Evolutionary conservation across 2,329 filamentous ascomycete species (phyloP).

Genomic region (Cytospora piceicola): DNA sequence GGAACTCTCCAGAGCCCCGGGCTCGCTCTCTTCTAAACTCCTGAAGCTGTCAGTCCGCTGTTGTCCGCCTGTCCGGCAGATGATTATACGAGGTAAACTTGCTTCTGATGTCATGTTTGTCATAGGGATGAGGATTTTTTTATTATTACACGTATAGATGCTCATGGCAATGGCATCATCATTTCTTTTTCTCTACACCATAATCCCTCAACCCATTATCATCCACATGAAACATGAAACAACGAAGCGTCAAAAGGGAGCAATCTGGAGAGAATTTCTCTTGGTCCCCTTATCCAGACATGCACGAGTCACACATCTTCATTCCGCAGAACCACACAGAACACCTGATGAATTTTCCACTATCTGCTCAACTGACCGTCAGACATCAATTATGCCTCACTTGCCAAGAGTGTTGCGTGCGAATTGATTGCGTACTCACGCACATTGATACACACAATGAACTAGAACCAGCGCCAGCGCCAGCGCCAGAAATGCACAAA

Average conservation of each 20-base stretch:
- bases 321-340: too few species aligned
- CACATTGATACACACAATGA: too few species aligned
- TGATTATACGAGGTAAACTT: background rate
- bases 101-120: slow-evolving; percentile 5
- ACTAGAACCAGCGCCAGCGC: background rate
- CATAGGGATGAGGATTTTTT: background rate
- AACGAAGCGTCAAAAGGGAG: background rate
- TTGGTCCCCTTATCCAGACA: background rate
- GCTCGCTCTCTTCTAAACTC: background rate
- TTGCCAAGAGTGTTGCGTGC: background rate
- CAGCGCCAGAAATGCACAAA: background rate
- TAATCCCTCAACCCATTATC: background rate
- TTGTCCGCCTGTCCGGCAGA: too few species aligned
- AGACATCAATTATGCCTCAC: background rate
- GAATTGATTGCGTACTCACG: background rate
- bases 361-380: too few species aligned
- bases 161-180: background rate
- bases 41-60: too few species aligned
- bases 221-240: background rate
- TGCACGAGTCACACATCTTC: too few species aligned
- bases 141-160: too few species aligned
- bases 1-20: slow-evolving; percentile 3
- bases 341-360: too few species aligned
- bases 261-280: background rate
- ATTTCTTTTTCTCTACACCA: background rate